Percentiles rank a stretch among this genome's conserved stretches.
Evolutionary conservation across 345 rosid genomes (phyloP).

Genomic region (Salix dunnii): DNA sequence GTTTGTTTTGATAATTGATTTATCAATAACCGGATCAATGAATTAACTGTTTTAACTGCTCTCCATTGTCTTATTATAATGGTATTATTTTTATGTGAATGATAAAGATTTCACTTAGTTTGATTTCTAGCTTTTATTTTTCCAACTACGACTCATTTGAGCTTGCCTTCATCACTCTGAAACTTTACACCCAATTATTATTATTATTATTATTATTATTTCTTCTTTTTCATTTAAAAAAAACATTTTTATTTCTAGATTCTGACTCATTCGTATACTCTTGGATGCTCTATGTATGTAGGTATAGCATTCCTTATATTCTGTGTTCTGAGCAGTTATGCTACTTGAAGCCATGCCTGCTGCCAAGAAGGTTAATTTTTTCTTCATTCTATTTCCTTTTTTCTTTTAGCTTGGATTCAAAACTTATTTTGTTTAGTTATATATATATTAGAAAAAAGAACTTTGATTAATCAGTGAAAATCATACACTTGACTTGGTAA

Average conservation of each 20-base stretch:
- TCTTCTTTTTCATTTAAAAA: too few relatives aligned
- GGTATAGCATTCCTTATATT: neutral
- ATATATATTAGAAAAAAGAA: neutral
- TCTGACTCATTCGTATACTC: neutral
- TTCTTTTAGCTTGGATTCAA: neutral
- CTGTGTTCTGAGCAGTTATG: neutral
- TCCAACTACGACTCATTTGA: neutral
- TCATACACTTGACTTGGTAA: neutral
- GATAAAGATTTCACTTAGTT: neutral
- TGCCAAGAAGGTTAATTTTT: neutral
- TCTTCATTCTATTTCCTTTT: neutral
- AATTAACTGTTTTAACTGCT: neutral
- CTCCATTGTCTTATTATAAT: too few relatives aligned
- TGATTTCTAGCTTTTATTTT: neutral
- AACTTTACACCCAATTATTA: neutral
- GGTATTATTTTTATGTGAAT: too few relatives aligned
- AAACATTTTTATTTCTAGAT: neutral
- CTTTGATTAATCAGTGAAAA: neutral
- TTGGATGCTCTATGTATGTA: too few relatives aligned
- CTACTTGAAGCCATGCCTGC: conserved; percentile 6
- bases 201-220: neutral
- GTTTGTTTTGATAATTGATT: neutral
- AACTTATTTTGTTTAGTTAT: neutral
- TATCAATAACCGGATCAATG: neutral
- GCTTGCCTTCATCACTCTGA: neutral